These are phyloP conservation scores for Claviceps spartinae DNA, from an alignment of 2,329 filamentous ascomycete genomes.

Conservation along the genomic window DNA sequence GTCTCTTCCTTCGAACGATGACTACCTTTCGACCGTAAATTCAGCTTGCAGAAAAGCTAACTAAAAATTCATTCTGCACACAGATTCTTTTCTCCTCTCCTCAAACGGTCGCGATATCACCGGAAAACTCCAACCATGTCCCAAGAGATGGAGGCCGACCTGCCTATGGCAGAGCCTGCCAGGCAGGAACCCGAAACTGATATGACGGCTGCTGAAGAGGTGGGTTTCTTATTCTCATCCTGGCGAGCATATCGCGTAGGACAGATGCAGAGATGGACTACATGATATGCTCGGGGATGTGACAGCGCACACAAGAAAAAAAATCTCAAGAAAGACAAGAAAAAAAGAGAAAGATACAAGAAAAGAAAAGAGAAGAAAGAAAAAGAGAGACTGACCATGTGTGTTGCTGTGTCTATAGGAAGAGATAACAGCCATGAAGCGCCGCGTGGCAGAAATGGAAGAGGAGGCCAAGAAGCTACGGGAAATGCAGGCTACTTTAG, in stretches of 20 bases:
- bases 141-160: conserved; percentile 4
- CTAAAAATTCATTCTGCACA: background rate
- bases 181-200: conserved; percentile 5
- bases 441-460: conserved; percentile 78
- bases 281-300: background rate
- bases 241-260: conserved; percentile 1
- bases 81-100: background rate
- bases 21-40: background rate
- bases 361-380: background rate
- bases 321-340: background rate
- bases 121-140: conserved; percentile 1
- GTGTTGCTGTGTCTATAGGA: conserved; percentile 31
- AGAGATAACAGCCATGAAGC: conserved; percentile 81
- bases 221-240: conserved; percentile 5
- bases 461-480: conserved; percentile 75
- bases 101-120: background rate
- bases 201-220: conserved; percentile 9
- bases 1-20: background rate
- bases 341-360: background rate
- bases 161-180: conserved; percentile 3
- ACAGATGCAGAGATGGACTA: background rate
- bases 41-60: background rate
- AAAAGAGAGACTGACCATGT: conserved; percentile 18
- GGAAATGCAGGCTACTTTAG: conserved; percentile 76
- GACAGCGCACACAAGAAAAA: background rate